Evolutionary conservation across 2,329 filamentous ascomycete species (phyloP).

Genomic region (Fusarium citri): DNA sequence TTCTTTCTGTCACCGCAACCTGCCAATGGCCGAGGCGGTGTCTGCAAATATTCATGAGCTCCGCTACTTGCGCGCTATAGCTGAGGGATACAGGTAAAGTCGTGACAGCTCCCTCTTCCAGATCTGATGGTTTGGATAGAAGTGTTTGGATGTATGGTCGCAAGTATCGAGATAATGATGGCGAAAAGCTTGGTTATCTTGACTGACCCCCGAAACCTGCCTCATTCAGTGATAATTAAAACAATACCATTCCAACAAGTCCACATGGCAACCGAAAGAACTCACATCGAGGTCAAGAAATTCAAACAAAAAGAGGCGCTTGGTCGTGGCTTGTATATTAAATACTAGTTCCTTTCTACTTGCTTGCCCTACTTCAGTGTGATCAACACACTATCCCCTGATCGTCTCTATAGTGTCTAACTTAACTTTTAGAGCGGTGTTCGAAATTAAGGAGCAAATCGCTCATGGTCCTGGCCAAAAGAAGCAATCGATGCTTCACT

Average conservation of each 20-base stretch:
- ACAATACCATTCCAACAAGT: background rate
- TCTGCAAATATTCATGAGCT: background rate
- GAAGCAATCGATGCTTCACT: conserved; percentile 20
- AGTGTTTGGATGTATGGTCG: conserved; percentile 42
- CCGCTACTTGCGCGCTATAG: background rate
- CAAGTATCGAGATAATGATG: conserved; percentile 56
- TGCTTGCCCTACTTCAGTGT: conserved; percentile 15
- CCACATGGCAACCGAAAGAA: background rate
- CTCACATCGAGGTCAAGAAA: conserved; percentile 7
- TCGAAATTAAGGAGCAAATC: background rate
- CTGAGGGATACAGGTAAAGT: too few species aligned
- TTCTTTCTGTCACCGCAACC: background rate
- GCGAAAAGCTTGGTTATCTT: conserved; percentile 57
- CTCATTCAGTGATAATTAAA: background rate
- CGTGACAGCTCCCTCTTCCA: background rate
- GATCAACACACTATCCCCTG: conserved; percentile 32
- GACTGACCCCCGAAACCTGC: conserved; percentile 10
- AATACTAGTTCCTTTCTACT: conserved; percentile 22
- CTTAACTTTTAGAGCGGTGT: background rate
- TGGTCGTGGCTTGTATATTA: conserved; percentile 27
- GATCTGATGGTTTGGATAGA: background rate
- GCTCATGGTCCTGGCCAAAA: conserved; percentile 1
- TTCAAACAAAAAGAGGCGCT: conserved; percentile 23
- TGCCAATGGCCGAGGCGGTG: background rate
- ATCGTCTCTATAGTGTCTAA: conserved; percentile 34